Base-by-base conservation (phyloP, 2,329 filamentous ascomycete genomes). In the Pyrenophora seminiperda region DNA sequence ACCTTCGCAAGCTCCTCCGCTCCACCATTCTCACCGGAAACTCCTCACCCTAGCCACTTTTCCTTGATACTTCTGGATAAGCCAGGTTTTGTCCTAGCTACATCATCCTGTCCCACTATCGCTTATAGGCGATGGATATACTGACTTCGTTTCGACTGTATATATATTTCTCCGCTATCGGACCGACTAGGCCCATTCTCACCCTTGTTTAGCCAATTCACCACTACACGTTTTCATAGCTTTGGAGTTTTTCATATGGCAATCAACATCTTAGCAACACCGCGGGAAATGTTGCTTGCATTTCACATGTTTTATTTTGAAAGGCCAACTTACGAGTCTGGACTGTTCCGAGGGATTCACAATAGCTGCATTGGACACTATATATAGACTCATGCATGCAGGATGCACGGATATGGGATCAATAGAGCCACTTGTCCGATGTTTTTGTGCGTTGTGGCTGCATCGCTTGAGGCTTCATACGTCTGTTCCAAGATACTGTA, bases 181-280 rank as follows among this genome's bases (percentile, higher is more conserved):
- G 51, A 27, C 41, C 43, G 47, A 50, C 30, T 47, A 19, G 33
- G 27, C 18, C 33, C n/a, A n/a, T 44, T 37, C 15, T 32, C 32
- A 32, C 41, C 33, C 27, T 22, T 18, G n/a, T 24, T 40, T n/a
- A n/a, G n/a, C n/a, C n/a, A n/a, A 22, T 36, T 43, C 47, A 32
- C 32, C 30, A 41, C 40, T 34, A 36, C 4, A 24, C 27, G 14
- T 50, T 50, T 17, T 53, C 50, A 48, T 48, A 31, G 44, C 44
- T 53, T 53, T 31, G 50, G 50, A 53, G 50, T 53, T 53, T 27
- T 53, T 53, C 13, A 30, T 14, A 44, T 30, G 44, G 50, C 44
- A 33, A 47, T 40, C 44, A 33, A 47, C 36, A 27, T 27, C 24
- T 27, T 27, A 27, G 24, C 24, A 45, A 30, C 17, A 37, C 42